Evolutionary conservation across 78 protist genomes (phyloP), one percentile per base, ranked within the genome.

Genomic region (Speleostelium caveatum): DNA sequence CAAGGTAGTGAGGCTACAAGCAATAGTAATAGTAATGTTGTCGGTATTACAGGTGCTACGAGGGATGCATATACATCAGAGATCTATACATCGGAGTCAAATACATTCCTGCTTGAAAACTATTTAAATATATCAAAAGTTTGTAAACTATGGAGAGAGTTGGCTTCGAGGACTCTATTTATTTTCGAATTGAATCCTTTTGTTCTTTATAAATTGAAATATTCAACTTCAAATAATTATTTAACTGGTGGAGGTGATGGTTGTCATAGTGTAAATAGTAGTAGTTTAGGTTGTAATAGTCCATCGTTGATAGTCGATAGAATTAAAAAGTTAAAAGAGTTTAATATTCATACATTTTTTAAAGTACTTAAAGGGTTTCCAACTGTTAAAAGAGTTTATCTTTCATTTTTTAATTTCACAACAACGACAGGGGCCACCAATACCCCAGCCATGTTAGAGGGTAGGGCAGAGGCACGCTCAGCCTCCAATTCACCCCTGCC

Each of bases 361-460:
- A 36, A 51, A 26, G 30, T 79, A n/a, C 38, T 79, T 17, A 51
- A 67, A 36, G 26, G 24, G 55, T 79, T 55, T 53, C 58, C 73
- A 30, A 67, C 88, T 26, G 88, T 79, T 2, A 71, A 79, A 53
- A 79, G 69, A 32, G 88, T 79, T 22, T 35, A 58, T 35, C 35
- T 79, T 26, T 79, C 88, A 24, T 53, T 53, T 67, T 79, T 79
- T 56, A 71, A 79, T 28, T 79, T 79, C 51, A 53, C 65, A 24
- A 21, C 42, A 38, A 33, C 73, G 38, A 33, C 8, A n/a, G n/a
- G n/a, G n/a, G n/a, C n/a, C n/a, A n/a, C n/a, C n/a, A n/a, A n/a
- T n/a, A n/a, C n/a, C n/a, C n/a, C n/a, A n/a, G n/a, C n/a, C n/a
- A n/a, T n/a, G n/a, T n/a, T n/a, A n/a, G n/a, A n/a, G n/a, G n/a